These are phyloP conservation scores for Cercospora citrullina DNA, from an alignment of 2,329 filamentous ascomycete species.

Conservation along the genomic window DNA sequence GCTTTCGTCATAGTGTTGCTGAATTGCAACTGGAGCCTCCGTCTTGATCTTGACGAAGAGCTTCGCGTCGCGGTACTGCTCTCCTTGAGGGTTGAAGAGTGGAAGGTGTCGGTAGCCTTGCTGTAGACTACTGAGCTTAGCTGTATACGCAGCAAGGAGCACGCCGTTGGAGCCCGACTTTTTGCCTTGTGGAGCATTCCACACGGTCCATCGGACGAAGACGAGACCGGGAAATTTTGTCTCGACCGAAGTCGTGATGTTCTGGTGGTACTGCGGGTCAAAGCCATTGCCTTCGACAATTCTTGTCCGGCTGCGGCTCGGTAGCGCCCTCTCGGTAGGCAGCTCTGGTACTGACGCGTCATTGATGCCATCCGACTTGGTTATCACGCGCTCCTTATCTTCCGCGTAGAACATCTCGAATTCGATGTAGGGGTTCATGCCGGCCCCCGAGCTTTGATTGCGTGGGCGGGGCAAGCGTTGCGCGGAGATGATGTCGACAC, in stretches of 20 bases:
- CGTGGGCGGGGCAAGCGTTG: conserved; percentile 88
- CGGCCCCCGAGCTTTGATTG: conserved; percentile 68
- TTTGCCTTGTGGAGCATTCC: conserved; percentile 76
- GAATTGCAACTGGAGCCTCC: conserved; percentile 40
- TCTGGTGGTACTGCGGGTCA: conserved; percentile 82
- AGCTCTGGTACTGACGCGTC: conserved; percentile 65
- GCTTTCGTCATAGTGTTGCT: conserved; percentile 31
- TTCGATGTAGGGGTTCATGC: conserved; percentile 89
- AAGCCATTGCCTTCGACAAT: conserved; percentile 88
- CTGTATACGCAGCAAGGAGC: conserved; percentile 83
- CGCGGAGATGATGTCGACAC: conserved; percentile 85
- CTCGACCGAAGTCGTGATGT: conserved; percentile 76
- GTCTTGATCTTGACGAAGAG: conserved; percentile 86
- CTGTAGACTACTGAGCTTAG: conserved; percentile 84
- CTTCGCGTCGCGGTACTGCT: conserved; percentile 92
- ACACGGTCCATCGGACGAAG: conserved; percentile 90
- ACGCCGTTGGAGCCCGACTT: conserved; percentile 60
- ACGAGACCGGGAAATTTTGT: conserved; percentile 95
- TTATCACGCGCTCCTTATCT: conserved; percentile 77
- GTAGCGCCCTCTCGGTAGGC: conserved; percentile 67
- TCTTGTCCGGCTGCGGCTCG: conserved; percentile 75
- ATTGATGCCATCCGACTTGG: conserved; percentile 65
- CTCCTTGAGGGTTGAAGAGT: conserved; percentile 81
- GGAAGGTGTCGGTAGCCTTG: conserved; percentile 92
- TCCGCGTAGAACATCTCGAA: conserved; percentile 93